Evolutionary conservation across 306 rosid genomes (phyloP).

Genomic region (Urtica urens): DNA sequence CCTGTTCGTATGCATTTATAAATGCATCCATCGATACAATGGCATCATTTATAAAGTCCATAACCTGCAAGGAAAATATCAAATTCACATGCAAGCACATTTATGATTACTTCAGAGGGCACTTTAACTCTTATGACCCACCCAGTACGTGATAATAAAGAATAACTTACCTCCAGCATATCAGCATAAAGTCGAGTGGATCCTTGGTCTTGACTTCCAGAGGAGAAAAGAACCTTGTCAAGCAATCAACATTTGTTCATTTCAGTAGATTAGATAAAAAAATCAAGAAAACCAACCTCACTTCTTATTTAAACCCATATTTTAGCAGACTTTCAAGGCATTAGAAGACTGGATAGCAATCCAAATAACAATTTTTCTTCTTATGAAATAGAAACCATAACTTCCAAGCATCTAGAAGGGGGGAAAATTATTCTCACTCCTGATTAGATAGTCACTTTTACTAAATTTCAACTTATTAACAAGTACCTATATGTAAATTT

Average conservation of each 20-base stretch:
- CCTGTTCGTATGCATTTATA: conserved; percentile 47
- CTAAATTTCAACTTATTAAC: not conserved
- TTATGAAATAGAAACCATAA: not conserved
- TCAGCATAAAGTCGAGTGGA: conserved; percentile 51
- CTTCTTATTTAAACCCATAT: too few relatives aligned
- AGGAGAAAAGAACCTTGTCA: conserved; percentile 60
- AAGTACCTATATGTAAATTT: not conserved
- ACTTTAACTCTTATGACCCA: not conserved
- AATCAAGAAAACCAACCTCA: too few relatives aligned
- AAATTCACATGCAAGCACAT: conserved; percentile 9
- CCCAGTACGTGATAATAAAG: not conserved
- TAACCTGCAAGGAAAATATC: conserved; percentile 48
- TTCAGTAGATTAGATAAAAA: too few relatives aligned
- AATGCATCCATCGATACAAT: conserved; percentile 71
- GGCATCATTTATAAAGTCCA: conserved; percentile 92
- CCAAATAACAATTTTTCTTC: not conserved
- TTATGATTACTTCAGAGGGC: not conserved
- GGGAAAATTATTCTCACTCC: not conserved
- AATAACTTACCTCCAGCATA: conserved; percentile 58
- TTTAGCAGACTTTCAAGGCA: not conserved
- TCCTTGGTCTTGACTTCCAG: conserved; percentile 48
- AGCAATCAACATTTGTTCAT: too few relatives aligned
- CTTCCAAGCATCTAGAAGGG: not conserved
- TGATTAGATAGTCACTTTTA: not conserved
- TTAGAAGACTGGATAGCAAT: not conserved